phyloP scores from a whole-genome alignment of 495 filamentous ascomycete species.

The Talaromyces trachyspermus region DNA sequence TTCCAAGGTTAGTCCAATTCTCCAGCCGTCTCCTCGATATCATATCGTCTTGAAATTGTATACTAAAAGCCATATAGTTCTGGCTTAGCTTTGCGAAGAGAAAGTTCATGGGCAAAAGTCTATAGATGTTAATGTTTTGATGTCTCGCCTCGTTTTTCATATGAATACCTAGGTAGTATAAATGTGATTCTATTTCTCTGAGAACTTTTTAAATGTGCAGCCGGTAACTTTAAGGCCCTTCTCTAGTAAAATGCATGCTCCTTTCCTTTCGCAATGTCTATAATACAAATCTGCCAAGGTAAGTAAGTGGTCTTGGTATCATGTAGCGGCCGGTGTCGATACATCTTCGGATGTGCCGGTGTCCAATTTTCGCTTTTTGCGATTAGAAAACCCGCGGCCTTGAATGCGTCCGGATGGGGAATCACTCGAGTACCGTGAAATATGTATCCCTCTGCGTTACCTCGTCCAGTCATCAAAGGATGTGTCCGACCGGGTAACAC shows the following conservation, averaged over 20 bases:
- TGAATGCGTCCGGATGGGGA: constrained; percentile 71
- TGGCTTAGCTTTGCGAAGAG: constrained; percentile 98
- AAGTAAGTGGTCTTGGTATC: no score
- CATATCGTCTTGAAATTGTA: neutral
- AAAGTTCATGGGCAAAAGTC: constrained; percentile 97
- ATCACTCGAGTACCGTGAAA: constrained; percentile 77
- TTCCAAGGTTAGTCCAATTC: constrained; percentile 58
- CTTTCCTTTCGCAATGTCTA: no score
- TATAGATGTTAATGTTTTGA: constrained; percentile 36
- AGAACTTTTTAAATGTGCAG: no score
- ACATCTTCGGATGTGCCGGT: constrained; percentile 15
- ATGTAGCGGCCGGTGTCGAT: constrained; percentile 9
- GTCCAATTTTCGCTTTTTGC: constrained; percentile 39
- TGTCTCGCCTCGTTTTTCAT: neutral
- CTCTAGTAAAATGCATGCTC: neutral
- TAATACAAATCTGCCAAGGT: neutral
- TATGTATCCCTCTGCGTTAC: constrained; percentile 85
- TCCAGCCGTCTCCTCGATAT: neutral
- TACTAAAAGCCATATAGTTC: constrained; percentile 46
- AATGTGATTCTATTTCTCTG: constrained; percentile 3
- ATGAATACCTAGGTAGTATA: constrained; percentile 4
- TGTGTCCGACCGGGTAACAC: constrained; percentile 89
- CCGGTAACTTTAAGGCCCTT: no score
- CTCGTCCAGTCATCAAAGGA: constrained; percentile 81
- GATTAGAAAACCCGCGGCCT: constrained; percentile 72